These are phyloP conservation scores for Teratosphaeria zuluensis DNA, from an alignment of 2,329 filamentous ascomycete genomes.

Conservation along the genomic window DNA sequence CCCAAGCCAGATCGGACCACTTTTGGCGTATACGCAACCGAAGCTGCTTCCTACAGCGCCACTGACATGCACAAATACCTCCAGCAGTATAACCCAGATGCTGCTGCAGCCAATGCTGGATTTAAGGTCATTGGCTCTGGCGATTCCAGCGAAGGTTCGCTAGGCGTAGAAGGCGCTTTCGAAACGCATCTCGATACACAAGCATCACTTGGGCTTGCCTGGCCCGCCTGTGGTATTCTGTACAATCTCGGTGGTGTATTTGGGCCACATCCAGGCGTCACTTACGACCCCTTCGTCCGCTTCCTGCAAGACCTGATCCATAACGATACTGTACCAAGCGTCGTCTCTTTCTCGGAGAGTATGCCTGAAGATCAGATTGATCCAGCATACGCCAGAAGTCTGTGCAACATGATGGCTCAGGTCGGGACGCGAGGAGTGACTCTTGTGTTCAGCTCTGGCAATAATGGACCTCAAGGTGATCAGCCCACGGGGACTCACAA, in stretches of 20 bases:
- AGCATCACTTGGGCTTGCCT: conserved; percentile 12
- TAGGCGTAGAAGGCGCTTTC: conserved; percentile 13
- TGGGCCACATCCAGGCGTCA: conserved; percentile 9
- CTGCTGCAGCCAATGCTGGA: conserved; percentile 8
- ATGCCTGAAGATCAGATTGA: conserved; percentile 12
- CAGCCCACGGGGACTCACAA: conserved; percentile 29
- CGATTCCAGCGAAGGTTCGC: conserved; percentile 4
- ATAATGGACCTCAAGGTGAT: conserved; percentile 36
- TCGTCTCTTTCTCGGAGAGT: conserved; percentile 14
- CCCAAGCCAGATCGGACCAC: conserved; percentile 13
- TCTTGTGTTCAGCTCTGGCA: conserved; percentile 53
- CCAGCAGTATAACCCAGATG: conserved; percentile 12
- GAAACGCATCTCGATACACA: conserved; percentile 16
- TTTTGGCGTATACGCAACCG: conserved; percentile 17
- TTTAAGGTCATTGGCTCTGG: conserved; percentile 13
- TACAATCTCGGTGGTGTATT: conserved; percentile 19
- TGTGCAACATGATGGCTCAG: conserved; percentile 55
- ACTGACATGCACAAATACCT: conserved; percentile 12
- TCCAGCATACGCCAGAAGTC: conserved; percentile 45
- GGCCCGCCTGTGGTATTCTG: conserved; percentile 12
- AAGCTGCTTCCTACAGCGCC: conserved; percentile 13
- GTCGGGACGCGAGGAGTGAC: conserved; percentile 56
- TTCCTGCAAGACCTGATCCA: conserved; percentile 16
- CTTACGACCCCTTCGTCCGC: conserved; percentile 15
- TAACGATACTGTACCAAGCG: conserved; percentile 14